Evolutionary conservation across 2,329 filamentous ascomycete genomes (phyloP), one percentile per base, ranked within the genome.

Genomic region (Aspergillus intermedius): DNA sequence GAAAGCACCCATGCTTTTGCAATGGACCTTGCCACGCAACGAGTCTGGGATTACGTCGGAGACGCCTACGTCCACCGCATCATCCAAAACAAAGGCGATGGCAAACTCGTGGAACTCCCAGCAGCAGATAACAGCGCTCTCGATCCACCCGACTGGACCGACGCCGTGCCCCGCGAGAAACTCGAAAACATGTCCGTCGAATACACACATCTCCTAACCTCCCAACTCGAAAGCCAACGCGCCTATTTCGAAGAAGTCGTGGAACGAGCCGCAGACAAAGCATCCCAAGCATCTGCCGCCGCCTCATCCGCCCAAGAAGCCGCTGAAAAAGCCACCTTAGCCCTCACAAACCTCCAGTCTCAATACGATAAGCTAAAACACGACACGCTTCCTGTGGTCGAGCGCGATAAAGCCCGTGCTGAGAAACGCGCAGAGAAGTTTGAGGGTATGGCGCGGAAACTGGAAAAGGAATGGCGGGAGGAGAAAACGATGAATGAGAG

Each of bases 21-120:
- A 22, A 87, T 98, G 66, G 93, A 98, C 65, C 81, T 97, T 34
- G 83, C 86, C 53, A 95, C 90, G 0, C 91, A 98, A 66, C 86
- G 95, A 59, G 91, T 98, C 1, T 98, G 93, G 93, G 93, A 98
- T 69, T 98, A 98, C 56, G 88, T 88, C 0, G 90, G 88, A 4
- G 93, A 98, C 63, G 87, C 86, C 62, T 98, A 95, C 77, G 93
- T 97, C 44, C 93, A 98, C 69, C 85, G 93, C 8, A 81, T 97
- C 45, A 95, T 98, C 48, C 87, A 95, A 56, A 89, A 90, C 63
- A 95, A 96, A 72, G 85, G 88, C 8, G 90, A 95, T 65, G 88
- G 88, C 21, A 95, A 95, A 67, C 78, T 95, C 3, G 87, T 96
- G 15, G 91, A 97, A 67, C 77, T 96, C n/a, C 88, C 90, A 0